Base-by-base conservation (phyloP, 2,329 filamentous ascomycete genomes). In the Ophiocordyceps sinensis region DNA sequence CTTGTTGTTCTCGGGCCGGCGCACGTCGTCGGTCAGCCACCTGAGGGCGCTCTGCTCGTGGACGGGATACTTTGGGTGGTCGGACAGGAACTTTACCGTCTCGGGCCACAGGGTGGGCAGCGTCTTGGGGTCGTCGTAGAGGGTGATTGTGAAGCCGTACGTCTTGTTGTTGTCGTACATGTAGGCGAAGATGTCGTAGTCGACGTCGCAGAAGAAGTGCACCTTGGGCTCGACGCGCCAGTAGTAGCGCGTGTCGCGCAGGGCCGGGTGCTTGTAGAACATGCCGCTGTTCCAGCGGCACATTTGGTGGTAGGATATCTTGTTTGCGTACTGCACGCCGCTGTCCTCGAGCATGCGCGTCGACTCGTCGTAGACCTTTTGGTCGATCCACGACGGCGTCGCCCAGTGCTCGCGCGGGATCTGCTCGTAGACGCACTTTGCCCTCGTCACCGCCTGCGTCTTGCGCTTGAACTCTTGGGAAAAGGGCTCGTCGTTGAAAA, bases 151-250 rank as follows among this genome's bases (percentile, higher is more conserved):
- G 67, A 96, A 98, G 48, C 91, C 91, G 62, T 98, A 98, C 4
- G 89, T 96, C 66, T 96, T 94, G 70, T 98, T 95, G 68, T 93
- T 77, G 63, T 98, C 91, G 53, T 85, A 77, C 91, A 98, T 95
- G 67, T 86, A 98, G 48, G 84, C 81, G 72, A 98, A 98, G 40
- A 98, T 83, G 57, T 98, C 91, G 64, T 98, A 98, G 65, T 98
- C 91, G 46, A 98, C 73, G 53, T 96, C 85, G 70, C 91, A 98
- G 74, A 95, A 98, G 72, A 96, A 98, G 64, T 95, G 87, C 36
- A 98, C 91, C 50, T 96, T 94, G 40, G 91, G 91, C 61, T 98
- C 91, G 38, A 98, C 91, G 44, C 91, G 85, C 91, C 91, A 98
- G 71, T 98, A 98, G 70, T 85, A 98, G 51, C 86, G 84, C 48